Evolutionary conservation across 192 early-diverging fungal species (phyloP).

Genomic region (Coemansia interrupta): DNA sequence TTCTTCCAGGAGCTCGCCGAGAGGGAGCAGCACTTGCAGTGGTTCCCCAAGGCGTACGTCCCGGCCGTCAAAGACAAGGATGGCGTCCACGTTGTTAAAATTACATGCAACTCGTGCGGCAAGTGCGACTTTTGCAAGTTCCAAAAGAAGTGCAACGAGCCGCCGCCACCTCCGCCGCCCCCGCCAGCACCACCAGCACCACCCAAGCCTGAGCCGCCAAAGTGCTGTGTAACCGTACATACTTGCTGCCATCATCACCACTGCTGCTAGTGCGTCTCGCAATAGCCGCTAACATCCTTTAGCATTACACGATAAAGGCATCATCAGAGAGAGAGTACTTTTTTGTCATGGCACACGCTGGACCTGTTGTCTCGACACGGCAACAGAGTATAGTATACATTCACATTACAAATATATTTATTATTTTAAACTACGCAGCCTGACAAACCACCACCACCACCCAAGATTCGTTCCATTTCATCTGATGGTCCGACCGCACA

Average conservation of each 20-base stretch:
- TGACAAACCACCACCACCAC: too few species aligned
- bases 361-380: too few species aligned
- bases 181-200: conserved; percentile 3
- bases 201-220: conserved; percentile 1
- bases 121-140: conserved; percentile 33
- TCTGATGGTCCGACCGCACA: too few species aligned
- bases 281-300: not conserved
- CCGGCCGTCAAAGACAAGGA: conserved; percentile 40
- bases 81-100: conserved; percentile 33
- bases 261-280: conserved; percentile 20
- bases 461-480: too few species aligned
- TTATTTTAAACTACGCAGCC: too few species aligned
- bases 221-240: conserved; percentile 14
- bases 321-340: too few species aligned
- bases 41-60: conserved; percentile 52
- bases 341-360: too few species aligned
- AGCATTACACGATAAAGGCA: not conserved
- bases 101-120: conserved; percentile 43
- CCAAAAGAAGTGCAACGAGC: conserved; percentile 18
- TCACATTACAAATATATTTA: too few species aligned
- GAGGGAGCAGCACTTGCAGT: conserved; percentile 53
- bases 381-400: too few species aligned
- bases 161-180: conserved; percentile 6
- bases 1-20: conserved; percentile 54
- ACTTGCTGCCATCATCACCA: conserved; percentile 22